Conservation (phyloP, 352 stramenopile species). For the Thalassiosira oceanica region DNA sequence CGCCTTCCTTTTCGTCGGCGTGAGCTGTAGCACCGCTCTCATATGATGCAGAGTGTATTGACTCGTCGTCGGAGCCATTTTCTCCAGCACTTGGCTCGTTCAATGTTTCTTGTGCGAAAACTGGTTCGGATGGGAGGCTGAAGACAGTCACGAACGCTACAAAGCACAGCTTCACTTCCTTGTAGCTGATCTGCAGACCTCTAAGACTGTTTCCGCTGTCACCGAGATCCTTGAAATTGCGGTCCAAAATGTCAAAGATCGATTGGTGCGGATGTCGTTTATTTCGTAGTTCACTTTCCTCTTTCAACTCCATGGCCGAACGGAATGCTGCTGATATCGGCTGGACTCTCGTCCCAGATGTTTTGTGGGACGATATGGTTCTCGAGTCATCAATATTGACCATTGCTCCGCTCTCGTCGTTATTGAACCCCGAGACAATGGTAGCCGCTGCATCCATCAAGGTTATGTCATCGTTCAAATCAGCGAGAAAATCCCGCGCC, state of each 20-base stretch:
- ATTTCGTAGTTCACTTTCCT: slow-evolving; percentile 9
- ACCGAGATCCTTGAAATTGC: slow-evolving; percentile 55
- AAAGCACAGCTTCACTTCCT: slow-evolving; percentile 67
- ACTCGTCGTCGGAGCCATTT: background rate
- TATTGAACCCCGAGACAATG: slow-evolving; percentile 45
- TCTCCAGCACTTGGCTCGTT: background rate
- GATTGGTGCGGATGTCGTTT: slow-evolving; percentile 44
- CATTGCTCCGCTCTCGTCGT: slow-evolving; percentile 9
- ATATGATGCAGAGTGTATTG: background rate
- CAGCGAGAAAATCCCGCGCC: slow-evolving; percentile 46
- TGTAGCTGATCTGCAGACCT: slow-evolving; percentile 24
- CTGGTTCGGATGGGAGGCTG: slow-evolving; percentile 32
- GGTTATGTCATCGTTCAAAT: slow-evolving; percentile 23
- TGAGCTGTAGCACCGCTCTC: slow-evolving; percentile 1
- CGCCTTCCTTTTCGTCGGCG: background rate
- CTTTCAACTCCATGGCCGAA: slow-evolving; percentile 18
- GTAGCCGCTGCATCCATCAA: slow-evolving; percentile 15
- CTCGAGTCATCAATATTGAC: slow-evolving; percentile 16
- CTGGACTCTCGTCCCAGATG: slow-evolving; percentile 26
- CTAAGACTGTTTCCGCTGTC: slow-evolving; percentile 16
- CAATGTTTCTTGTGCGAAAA: slow-evolving; percentile 11
- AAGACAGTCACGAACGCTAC: slow-evolving; percentile 60
- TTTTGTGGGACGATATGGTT: slow-evolving; percentile 35
- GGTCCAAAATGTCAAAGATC: slow-evolving; percentile 65
- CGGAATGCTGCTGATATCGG: slow-evolving; percentile 26